These are phyloP conservation scores for Acacia pycnantha DNA, from an alignment of 331 rosid species.

Conservation along the genomic window DNA sequence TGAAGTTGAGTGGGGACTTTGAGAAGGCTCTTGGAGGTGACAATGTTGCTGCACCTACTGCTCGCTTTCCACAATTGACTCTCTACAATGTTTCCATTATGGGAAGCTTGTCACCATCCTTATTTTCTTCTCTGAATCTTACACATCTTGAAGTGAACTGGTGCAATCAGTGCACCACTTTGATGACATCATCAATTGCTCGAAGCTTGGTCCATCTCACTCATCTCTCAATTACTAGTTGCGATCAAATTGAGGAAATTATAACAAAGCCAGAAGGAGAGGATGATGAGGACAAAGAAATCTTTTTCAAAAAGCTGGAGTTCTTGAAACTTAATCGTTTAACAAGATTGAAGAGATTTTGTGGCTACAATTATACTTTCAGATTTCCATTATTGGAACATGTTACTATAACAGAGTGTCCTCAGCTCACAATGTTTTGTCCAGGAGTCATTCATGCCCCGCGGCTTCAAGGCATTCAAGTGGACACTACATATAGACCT, in stretches of 20 bases:
- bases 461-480: no score
- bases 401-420: no score
- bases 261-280: no score
- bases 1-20: background rate
- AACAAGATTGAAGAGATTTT: no score
- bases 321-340: no score
- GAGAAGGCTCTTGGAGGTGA: background rate
- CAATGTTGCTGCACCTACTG: background rate
- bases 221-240: background rate
- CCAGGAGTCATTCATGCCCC: no score
- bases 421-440: no score
- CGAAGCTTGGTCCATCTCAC: background rate
- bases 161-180: background rate
- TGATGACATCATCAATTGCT: background rate
- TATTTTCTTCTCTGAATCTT: background rate
- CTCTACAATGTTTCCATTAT: fast-evolving
- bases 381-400: no score
- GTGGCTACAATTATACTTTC: no score
- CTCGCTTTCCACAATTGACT: background rate
- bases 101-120: background rate
- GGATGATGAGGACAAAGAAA: no score
- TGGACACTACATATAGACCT: fast-evolving
- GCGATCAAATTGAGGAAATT: background rate
- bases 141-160: fast-evolving
- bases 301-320: no score